Evolutionary conservation across 805 yeast species (phyloP), one percentile per base, ranked within the genome.

Genomic region (Hanseniaspora lachancei): DNA sequence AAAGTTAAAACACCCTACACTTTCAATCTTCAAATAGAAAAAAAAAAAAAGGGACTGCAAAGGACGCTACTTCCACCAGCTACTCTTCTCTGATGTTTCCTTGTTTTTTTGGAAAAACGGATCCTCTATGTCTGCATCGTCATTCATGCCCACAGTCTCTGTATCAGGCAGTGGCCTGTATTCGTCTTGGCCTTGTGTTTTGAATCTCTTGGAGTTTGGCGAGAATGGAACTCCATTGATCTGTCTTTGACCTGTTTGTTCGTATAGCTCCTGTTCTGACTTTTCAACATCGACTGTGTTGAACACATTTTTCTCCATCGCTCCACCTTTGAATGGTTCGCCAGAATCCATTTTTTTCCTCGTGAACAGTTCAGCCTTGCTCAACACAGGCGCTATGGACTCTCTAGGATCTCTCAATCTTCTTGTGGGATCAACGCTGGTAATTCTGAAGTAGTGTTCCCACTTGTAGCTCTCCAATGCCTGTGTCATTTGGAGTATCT

Each of bases 381-480:
- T 55, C 36, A 58, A 59, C 10, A 60, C 60, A 3, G 63, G 69
- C 13, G 69, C 65, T 36, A 72, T 64, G 59, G 67, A 61, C 0
- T 63, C 62, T 61, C 74, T 68, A 6, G 89, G 89, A 62, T 82
- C 83, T 55, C 76, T 76, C 60, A 82, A 66, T 40, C 77, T 70
- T 49, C 72, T 72, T 21, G 71, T 72, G 0, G 82, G 80, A 60
- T 82, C 77, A 18, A 71, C 71, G 40, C 73, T 69, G 0, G 85
- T 75, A 57, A 72, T 66, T 49, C 72, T 68, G 64, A 77, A 82
- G 64, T 83, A 83, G 24, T 73, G 62, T 42, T 76, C 69, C 80
- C 81, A 78, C 62, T 64, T 68, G 1, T 72, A 62, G 5, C 74
- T 64, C 44, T 68, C 66, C 0, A 66, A 68, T 12, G 67, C 66